A percentile compares a stretch with the other conserved stretches of the same genome.
phyloP scores from a whole-genome alignment of 768 basidiomycete genomes.

The Suillus clintonianus region DNA sequence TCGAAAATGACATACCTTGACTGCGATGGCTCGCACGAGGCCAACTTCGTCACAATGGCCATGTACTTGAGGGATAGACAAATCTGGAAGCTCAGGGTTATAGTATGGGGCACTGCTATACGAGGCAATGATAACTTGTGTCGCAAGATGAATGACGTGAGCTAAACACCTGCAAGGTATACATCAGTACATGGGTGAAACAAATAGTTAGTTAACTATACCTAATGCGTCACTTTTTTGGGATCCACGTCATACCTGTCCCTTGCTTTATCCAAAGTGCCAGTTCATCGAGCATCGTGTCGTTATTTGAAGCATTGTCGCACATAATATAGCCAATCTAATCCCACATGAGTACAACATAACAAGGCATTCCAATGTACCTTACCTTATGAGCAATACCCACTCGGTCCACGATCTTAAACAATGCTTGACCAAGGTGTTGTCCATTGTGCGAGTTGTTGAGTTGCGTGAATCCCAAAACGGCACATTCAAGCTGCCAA shows the following conservation, averaged over 20 bases:
- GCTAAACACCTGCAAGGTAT: slow-evolving; percentile 24
- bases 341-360: too few relatives aligned
- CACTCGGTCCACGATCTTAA: slow-evolving; percentile 30
- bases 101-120: slow-evolving; percentile 30
- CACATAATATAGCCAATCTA: slow-evolving; percentile 39
- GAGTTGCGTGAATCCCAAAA: slow-evolving; percentile 39
- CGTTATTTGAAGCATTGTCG: slow-evolving; percentile 42
- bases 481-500: slow-evolving; percentile 33
- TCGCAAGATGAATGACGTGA: slow-evolving; percentile 37
- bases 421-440: slow-evolving; percentile 38
- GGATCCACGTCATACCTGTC: neutral
- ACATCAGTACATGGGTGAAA: too few relatives aligned
- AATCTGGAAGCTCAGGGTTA: slow-evolving; percentile 19
- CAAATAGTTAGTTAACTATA: neutral
- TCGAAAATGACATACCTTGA: neutral
- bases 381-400: slow-evolving; percentile 17
- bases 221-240: slow-evolving; percentile 8
- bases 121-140: slow-evolving; percentile 30
- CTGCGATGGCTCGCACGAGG: neutral
- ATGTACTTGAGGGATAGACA: slow-evolving; percentile 4
- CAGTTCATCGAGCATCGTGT: slow-evolving; percentile 37
- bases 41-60: slow-evolving; percentile 22
- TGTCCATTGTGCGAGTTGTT: slow-evolving; percentile 40
- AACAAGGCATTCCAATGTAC: too few relatives aligned
- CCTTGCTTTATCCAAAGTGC: neutral